These are phyloP conservation scores for Gentiana dahurica DNA, from an alignment of 257 asterid genomes.

Conservation along the genomic window DNA sequence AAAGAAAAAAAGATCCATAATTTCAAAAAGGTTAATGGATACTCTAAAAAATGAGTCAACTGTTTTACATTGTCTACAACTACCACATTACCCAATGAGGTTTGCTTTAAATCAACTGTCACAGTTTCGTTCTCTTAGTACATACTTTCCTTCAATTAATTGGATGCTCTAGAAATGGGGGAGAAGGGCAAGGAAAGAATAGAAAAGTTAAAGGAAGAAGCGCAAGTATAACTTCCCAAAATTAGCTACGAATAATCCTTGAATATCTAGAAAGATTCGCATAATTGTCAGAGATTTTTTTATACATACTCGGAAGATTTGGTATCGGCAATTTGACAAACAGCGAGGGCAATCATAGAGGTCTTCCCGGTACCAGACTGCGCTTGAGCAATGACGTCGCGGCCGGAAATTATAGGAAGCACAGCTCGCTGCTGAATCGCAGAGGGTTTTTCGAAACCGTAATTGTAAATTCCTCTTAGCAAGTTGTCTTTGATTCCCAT, in stretches of 20 bases:
- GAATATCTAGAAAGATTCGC: too few species aligned
- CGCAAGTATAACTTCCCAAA: neutral
- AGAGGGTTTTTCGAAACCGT: neutral
- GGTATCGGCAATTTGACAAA: neutral
- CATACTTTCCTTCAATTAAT: too few species aligned
- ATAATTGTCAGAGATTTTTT: neutral
- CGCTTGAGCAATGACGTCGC: neutral
- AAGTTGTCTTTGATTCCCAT: conserved; percentile 82
- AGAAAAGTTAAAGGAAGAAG: conserved; percentile 3
- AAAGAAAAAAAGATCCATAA: too few species aligned
- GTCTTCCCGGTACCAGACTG: neutral
- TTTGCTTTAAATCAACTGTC: too few species aligned
- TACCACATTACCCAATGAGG: too few species aligned
- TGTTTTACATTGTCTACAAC: too few species aligned
- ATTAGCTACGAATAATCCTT: too few species aligned
- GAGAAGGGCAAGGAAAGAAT: too few species aligned
- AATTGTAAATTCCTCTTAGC: conserved; percentile 11
- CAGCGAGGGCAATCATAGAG: neutral
- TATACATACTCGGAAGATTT: neutral
- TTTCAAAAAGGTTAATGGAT: too few species aligned
- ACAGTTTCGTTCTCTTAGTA: too few species aligned
- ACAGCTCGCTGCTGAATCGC: neutral
- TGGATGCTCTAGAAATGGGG: too few species aligned
- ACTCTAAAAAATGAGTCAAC: too few species aligned
- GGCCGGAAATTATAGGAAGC: neutral